Evolutionary conservation across 2,329 filamentous ascomycete species (phyloP), one percentile per base, ranked within the genome.

Genomic region (Ophiostoma piceae): DNA sequence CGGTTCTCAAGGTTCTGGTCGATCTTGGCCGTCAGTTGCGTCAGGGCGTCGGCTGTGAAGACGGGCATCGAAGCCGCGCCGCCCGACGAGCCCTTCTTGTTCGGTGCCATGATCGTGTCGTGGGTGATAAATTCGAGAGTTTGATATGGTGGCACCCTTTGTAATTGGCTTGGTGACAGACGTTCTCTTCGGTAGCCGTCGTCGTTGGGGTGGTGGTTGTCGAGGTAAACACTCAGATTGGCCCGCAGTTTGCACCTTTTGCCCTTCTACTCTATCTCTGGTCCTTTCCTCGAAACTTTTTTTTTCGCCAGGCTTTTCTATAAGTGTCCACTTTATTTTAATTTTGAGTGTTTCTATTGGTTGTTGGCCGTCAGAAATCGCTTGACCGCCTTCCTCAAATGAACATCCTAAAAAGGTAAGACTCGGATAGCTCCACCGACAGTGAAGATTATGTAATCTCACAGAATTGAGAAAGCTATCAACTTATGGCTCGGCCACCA

Each of bases 21-120:
- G 72, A 89, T 85, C 75, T 83, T 84, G 43, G 83, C 81, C 5
- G 86, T 88, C 74, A 88, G 77, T 71, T 84, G 80, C 8, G 81
- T 80, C 70, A 89, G 77, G 6, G 84, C 79, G 51, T 80, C 78
- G 71, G 84, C 81, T 72, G 87, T 81, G 71, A 88, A 84, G n/a
- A 71, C 70, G 32, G 74, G 71, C 67, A 70, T 74, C 54, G 69
- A 67, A 22, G 39, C 72, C 37, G 41, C 43, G 14, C 43, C 64
- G 32, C 32, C 62, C 16, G 62, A 65, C 62, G 62, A 39, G 19
- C 19, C 62, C 43, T 78, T 76, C 67, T 70, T 69, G 37, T 69
- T 71, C 16, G 68, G 74, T 35, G 74, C 74, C 75, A 76, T 76
- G 19, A 3, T 41, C 9, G 62, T 22, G 32, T 14, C 26, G 54